Conservation (phyloP, 768 basidiomycete genomes). For the Lentinula boryana region DNA sequence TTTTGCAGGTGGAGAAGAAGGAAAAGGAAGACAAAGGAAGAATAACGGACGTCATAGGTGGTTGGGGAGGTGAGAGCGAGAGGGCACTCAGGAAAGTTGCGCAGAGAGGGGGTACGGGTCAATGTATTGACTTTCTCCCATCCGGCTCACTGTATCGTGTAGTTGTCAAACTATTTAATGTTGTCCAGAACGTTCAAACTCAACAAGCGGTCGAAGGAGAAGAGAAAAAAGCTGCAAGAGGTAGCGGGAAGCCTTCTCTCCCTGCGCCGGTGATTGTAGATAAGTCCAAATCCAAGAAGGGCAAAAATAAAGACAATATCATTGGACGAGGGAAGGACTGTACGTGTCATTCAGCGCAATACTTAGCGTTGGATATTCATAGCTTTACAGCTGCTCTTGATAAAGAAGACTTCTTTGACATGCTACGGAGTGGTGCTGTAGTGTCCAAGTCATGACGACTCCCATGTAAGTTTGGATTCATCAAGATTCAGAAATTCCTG, state of each 20-base stretch:
- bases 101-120: slow-evolving; percentile 67
- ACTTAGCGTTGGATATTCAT: slow-evolving; percentile 2
- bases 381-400: slow-evolving; percentile 43
- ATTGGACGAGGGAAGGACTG: slow-evolving; percentile 54
- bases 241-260: slow-evolving; percentile 68
- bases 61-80: slow-evolving; percentile 85
- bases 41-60: slow-evolving; percentile 70
- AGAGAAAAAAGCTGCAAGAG: slow-evolving; percentile 54
- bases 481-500: neutral
- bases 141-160: neutral
- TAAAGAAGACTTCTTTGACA: slow-evolving; percentile 74
- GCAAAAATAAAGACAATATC: slow-evolving; percentile 47
- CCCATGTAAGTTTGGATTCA: neutral
- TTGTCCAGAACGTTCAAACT: slow-evolving; percentile 75
- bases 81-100: slow-evolving; percentile 76
- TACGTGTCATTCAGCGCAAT: slow-evolving; percentile 24
- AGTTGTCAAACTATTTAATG: slow-evolving; percentile 87
- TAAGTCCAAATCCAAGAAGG: slow-evolving; percentile 42
- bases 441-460: slow-evolving; percentile 59
- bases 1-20: slow-evolving; percentile 64
- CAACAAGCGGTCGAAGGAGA: slow-evolving; percentile 46
- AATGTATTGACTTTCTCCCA: neutral
- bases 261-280: slow-evolving; percentile 55
- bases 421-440: slow-evolving; percentile 76
- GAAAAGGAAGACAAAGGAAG: slow-evolving; percentile 67